Conservation (phyloP, 345 rosid genomes). For the Linum lewisii region DNA sequence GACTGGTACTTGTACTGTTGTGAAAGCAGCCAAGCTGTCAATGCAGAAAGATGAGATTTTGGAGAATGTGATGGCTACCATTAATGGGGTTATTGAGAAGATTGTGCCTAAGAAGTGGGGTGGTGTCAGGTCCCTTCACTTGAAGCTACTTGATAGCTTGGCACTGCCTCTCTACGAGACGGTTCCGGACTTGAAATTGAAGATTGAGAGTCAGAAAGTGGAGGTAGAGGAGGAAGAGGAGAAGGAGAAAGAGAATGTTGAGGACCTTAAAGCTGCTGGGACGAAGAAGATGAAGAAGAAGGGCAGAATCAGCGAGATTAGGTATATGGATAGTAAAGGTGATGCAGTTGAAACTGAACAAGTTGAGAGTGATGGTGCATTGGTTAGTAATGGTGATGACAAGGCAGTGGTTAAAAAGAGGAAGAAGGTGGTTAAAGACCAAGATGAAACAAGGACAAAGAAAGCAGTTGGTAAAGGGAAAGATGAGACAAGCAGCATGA, state of each 20-base stretch:
- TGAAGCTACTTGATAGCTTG: constrained; percentile 61
- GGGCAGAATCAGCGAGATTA: constrained; percentile 71
- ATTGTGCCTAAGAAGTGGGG: constrained; percentile 63
- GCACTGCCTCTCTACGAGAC: constrained; percentile 66
- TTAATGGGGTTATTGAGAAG: constrained; percentile 45
- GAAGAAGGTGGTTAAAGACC: constrained; percentile 1
- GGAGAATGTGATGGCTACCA: constrained; percentile 48
- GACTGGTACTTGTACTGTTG: constrained; percentile 60
- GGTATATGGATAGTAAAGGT: constrained; percentile 53
- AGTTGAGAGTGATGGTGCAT: constrained; percentile 11
- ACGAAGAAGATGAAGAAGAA: constrained; percentile 39
- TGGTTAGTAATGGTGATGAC: constrained; percentile 8
- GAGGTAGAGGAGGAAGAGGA: constrained; percentile 10
- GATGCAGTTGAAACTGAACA: constrained; percentile 16
- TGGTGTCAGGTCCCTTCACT: constrained; percentile 54
- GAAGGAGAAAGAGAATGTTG: constrained; percentile 13
- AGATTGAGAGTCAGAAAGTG: constrained; percentile 33
- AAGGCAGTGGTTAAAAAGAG: constrained; percentile 11
- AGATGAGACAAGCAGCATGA: neutral
- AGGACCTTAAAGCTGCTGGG: no score
- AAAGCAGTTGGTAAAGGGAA: neutral
- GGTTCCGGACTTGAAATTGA: constrained; percentile 59
- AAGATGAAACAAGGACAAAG: constrained; percentile 20
- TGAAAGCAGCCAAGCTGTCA: constrained; percentile 54
- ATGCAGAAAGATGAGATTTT: constrained; percentile 34